Conservation (phyloP, 495 filamentous ascomycete species). For the Tuber microsphaerosporum region DNA sequence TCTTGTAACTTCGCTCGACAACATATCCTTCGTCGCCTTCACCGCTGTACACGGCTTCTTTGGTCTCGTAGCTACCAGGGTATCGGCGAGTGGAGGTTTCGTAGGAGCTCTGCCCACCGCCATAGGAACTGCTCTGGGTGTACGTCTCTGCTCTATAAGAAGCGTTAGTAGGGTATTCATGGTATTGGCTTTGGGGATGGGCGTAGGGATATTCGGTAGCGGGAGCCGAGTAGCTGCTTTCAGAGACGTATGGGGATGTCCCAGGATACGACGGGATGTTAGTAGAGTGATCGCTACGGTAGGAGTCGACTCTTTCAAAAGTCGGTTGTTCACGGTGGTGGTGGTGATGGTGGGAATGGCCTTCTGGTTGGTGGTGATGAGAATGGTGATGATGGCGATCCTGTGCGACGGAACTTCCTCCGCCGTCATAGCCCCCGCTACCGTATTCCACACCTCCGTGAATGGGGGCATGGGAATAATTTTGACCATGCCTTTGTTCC, state of each 20-base stretch:
- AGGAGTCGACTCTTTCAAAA: not conserved
- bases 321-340: not conserved
- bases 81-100: conserved; percentile 5
- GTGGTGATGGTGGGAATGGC: not conserved
- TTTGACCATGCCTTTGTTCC: not conserved
- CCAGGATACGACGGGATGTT: not conserved
- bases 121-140: not conserved
- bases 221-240: not conserved
- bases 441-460: not conserved
- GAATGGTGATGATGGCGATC: not conserved
- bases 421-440: not conserved
- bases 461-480: not conserved
- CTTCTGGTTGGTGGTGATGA: not conserved
- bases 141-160: not conserved
- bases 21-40: conserved; percentile 16
- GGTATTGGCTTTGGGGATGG: not conserved
- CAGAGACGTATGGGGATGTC: not conserved
- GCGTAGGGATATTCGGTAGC: not conserved
- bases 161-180: conserved; percentile 2
- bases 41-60: conserved; percentile 3
- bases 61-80: not conserved
- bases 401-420: not conserved
- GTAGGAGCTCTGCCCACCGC: conserved; percentile 9
- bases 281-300: not conserved
- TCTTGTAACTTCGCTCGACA: conserved; percentile 20